phyloP scores from a whole-genome alignment of 495 filamentous ascomycete species.

The Rhizodiscina lignyota region DNA sequence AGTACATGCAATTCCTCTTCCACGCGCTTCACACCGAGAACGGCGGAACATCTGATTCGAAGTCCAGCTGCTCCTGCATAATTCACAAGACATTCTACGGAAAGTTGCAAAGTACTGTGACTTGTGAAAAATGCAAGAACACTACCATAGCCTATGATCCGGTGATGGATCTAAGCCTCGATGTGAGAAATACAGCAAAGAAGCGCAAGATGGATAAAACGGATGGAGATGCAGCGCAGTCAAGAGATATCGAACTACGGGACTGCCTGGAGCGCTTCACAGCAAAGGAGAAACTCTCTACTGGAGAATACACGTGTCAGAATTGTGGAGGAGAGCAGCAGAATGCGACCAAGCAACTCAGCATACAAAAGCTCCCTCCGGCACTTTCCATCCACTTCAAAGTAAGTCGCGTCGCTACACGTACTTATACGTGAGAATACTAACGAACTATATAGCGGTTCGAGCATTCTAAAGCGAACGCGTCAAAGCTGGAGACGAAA shows the following conservation, averaged over 20 bases:
- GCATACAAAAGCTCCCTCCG: slow-evolving; percentile 62
- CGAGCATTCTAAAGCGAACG: slow-evolving; percentile 49
- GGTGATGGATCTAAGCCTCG: slow-evolving; percentile 72
- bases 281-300: slow-evolving; percentile 46
- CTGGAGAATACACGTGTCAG: slow-evolving; percentile 65
- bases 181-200: slow-evolving; percentile 46
- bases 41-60: slow-evolving; percentile 27
- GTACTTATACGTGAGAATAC: no score
- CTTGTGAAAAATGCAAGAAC: slow-evolving; percentile 67
- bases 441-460: slow-evolving; percentile 42
- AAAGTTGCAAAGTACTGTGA: slow-evolving; percentile 70
- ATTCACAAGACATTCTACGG: slow-evolving; percentile 83
- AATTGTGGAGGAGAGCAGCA: slow-evolving; percentile 51
- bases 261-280: slow-evolving; percentile 75
- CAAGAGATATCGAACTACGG: slow-evolving; percentile 27
- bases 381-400: slow-evolving; percentile 87
- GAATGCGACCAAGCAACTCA: slow-evolving; percentile 63
- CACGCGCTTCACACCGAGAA: slow-evolving; percentile 67
- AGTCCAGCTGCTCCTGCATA: slow-evolving; percentile 58
- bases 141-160: slow-evolving; percentile 65
- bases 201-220: slow-evolving; percentile 30
- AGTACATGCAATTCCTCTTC: slow-evolving; percentile 84
- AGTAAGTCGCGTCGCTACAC: slow-evolving; percentile 28
- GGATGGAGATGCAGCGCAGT: slow-evolving; percentile 7
- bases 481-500: slow-evolving; percentile 63